Conservation (phyloP, 192 early-diverging fungal genomes). For the Kappamyces sp. region DNA sequence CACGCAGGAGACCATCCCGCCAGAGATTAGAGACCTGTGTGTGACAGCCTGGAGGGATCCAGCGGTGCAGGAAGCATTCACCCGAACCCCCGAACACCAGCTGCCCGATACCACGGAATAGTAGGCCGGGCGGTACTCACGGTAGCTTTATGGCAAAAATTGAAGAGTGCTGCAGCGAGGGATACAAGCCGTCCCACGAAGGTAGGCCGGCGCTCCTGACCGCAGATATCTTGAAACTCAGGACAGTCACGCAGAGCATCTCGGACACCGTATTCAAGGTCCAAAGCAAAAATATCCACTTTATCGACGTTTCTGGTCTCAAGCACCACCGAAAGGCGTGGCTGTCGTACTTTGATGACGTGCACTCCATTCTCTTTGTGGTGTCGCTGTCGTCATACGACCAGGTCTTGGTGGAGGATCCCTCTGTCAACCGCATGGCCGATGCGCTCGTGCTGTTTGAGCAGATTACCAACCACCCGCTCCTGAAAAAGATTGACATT, state of each 20-base stretch:
- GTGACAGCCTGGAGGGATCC: too few relatives aligned
- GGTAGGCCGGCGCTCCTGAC: neutral
- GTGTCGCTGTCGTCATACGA: slow-evolving; percentile 30
- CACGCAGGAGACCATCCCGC: too few relatives aligned
- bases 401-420: slow-evolving; percentile 41
- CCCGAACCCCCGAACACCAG: too few relatives aligned
- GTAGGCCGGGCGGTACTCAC: too few relatives aligned
- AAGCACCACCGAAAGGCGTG: slow-evolving; percentile 6
- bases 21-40: too few relatives aligned
- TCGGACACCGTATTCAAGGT: slow-evolving; percentile 12
- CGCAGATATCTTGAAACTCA: neutral
- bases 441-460: slow-evolving; percentile 41
- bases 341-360: slow-evolving; percentile 14
- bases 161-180: too few relatives aligned
- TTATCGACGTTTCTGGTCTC: slow-evolving; percentile 16
- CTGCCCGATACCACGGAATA: too few relatives aligned
- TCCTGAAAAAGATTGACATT: slow-evolving; percentile 28
- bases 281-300: slow-evolving; percentile 5
- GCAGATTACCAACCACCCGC: slow-evolving; percentile 27
- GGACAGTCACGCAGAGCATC: neutral
- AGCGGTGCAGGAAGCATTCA: too few relatives aligned
- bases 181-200: neutral
- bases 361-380: slow-evolving; percentile 33
- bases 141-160: too few relatives aligned
- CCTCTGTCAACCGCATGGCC: slow-evolving; percentile 35